Percentiles rank a stretch among this genome's conserved stretches.
Conservation (phyloP, 805 yeast genomes). For the Cyberlindnera misumaiensis region DNA sequence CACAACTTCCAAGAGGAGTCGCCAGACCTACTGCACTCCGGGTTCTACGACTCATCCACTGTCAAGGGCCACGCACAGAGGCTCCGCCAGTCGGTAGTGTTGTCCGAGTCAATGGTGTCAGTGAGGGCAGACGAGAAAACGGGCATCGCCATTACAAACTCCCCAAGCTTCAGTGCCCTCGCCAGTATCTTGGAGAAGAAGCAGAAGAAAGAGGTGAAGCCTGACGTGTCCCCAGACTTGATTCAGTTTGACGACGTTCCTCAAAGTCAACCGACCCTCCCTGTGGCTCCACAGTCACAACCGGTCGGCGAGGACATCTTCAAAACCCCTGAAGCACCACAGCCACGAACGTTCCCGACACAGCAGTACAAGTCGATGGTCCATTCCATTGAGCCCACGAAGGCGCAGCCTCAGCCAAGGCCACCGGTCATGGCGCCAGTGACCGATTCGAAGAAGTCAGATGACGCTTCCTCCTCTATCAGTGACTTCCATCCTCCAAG, state of each 20-base stretch:
- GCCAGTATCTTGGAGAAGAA: constrained; percentile 34
- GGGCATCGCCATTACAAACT: constrained; percentile 30
- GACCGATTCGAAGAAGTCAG: too few relatives aligned
- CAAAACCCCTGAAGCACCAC: constrained; percentile 22
- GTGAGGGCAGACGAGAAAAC: constrained; percentile 2
- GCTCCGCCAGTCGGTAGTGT: constrained; percentile 18
- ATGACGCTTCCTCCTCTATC: background rate
- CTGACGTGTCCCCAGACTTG: constrained; percentile 24
- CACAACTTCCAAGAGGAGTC: constrained; percentile 12
- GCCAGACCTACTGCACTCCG: constrained; percentile 16
- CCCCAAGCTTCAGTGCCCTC: constrained; percentile 38
- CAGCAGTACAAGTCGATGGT: background rate
- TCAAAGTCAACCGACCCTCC: background rate
- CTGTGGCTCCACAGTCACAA: background rate
- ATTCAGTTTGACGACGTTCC: constrained; percentile 29
- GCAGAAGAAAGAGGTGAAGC: constrained; percentile 8
- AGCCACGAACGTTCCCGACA: constrained; percentile 10
- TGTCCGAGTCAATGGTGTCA: constrained; percentile 21
- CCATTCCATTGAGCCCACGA: background rate
- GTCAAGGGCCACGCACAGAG: constrained; percentile 15
- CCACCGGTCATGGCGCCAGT: too few relatives aligned
- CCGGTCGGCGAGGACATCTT: constrained; percentile 15
- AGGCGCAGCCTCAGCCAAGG: too few relatives aligned
- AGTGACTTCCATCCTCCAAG: background rate
- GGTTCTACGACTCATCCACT: constrained; percentile 16